Conservation (phyloP, 495 filamentous ascomycete genomes). For the Podospora bellae-mahoneyi region DNA sequence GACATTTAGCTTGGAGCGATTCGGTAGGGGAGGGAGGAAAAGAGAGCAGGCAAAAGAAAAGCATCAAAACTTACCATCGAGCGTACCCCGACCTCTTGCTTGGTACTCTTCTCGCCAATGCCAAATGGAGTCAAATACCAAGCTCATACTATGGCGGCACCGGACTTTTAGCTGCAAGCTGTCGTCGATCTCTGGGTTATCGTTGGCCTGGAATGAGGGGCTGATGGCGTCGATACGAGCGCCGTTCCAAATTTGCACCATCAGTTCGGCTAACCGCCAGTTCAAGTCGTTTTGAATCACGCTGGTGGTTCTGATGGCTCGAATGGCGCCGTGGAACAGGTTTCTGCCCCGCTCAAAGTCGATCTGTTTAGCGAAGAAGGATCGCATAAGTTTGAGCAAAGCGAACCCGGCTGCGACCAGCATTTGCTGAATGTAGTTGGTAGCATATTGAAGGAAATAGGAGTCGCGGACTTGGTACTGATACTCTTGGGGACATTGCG, state of each 20-base stretch:
- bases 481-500: slow-evolving; percentile 23
- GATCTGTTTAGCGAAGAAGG: slow-evolving; percentile 71
- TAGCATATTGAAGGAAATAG: slow-evolving; percentile 63
- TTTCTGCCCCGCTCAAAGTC: slow-evolving; percentile 69
- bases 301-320: slow-evolving; percentile 71
- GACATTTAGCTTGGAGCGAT: slow-evolving; percentile 37
- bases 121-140: slow-evolving; percentile 91
- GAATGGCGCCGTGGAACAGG: slow-evolving; percentile 74
- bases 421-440: slow-evolving; percentile 91
- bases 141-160: slow-evolving; percentile 88
- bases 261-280: slow-evolving; percentile 79
- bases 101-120: slow-evolving; percentile 87
- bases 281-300: slow-evolving; percentile 81
- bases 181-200: slow-evolving; percentile 57
- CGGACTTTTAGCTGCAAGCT: slow-evolving; percentile 78
- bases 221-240: slow-evolving; percentile 53
- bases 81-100: slow-evolving; percentile 67
- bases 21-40: slow-evolving; percentile 12
- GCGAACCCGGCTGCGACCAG: slow-evolving; percentile 83
- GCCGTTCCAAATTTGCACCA: slow-evolving; percentile 88
- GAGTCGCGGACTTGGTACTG: slow-evolving; percentile 36
- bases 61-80: slow-evolving; percentile 61
- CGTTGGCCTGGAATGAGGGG: slow-evolving; percentile 38
- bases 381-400: slow-evolving; percentile 79
- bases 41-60: slow-evolving; percentile 15